Conservation (phyloP, 108 stramenopile genomes). For the Cyclotella choctawhatcheeana region DNA sequence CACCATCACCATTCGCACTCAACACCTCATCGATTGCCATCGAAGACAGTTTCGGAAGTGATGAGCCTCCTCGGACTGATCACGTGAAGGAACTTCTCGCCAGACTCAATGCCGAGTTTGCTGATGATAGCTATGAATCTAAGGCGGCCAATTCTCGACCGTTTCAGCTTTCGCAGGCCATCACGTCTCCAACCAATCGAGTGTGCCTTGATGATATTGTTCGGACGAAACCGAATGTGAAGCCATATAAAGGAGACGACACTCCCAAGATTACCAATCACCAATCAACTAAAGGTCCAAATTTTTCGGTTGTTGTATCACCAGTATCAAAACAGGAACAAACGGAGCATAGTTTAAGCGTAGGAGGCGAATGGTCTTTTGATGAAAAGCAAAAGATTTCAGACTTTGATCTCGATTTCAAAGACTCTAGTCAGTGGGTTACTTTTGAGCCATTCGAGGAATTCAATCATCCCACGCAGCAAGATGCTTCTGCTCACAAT, state of each 20-base stretch:
- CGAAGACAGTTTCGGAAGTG: neutral
- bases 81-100: neutral
- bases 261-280: neutral
- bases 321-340: conserved; percentile 5
- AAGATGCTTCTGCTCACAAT: neutral
- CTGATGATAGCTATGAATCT: neutral
- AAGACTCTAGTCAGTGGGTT: neutral
- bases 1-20: neutral
- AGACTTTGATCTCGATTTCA: neutral
- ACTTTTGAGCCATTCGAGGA: conserved; percentile 2
- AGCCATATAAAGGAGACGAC: neutral
- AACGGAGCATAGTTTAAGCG: neutral
- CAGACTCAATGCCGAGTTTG: neutral
- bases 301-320: conserved; percentile 9
- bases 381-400: neutral
- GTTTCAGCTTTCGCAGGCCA: conserved; percentile 4
- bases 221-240: neutral
- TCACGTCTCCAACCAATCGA: conserved; percentile 16
- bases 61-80: neutral
- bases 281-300: neutral
- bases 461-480: neutral
- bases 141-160: neutral
- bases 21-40: neutral
- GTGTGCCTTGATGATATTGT: neutral
- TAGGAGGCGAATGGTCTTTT: conserved; percentile 4